Base-by-base conservation (phyloP, 1,284 basidiomycete genomes). In the Trichosporon ovoides region DNA sequence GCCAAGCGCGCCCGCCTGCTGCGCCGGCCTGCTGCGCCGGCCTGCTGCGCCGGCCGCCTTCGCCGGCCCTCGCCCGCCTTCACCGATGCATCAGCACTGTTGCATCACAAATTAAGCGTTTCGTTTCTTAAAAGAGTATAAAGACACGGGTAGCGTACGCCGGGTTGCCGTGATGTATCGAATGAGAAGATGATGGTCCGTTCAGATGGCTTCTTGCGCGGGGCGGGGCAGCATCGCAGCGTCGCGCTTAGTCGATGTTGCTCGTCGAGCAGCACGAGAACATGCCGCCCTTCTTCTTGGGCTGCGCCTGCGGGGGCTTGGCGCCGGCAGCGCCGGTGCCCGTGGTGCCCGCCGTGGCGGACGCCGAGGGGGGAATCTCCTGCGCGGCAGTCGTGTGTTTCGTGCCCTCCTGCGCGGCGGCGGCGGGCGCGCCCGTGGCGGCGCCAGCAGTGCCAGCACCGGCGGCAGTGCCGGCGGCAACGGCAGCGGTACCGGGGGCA, bases 231-330 rank as follows among this genome's bases (percentile, higher is more conserved):
- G 28, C n/a, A n/a, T n/a, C n/a, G n/a, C n/a, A n/a, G n/a, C n/a
- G n/a, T n/a, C n/a, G n/a, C n/a, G 14, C 34, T 57, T 68, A 65
- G 54, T 69, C 68, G 51, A 68, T 70, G 55, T 60, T 57, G 53
- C 61, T 58, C 49, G 62, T 64, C 19, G 66, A 67, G 55, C 73
- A 73, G 63, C 73, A 75, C 55, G 66, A 65, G 63, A 72, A 73
- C 18, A 73, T 59, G 24, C 70, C 68, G 31, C 68, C 68, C 60
- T 65, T 68, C 66, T 74, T 74, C 60, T 67, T 66, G 48, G 59
- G 43, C 51, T 54, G 24, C n/a, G 56, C 31, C 18, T 31, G 35
- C 18, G 55, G 36, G 20, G 59, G 31, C 16, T 52, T 37, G 31
- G 53, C 37, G 20, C 55, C 37, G 7, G 54, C 50, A 35, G 55